Evolutionary conservation across 768 basidiomycete genomes (phyloP).

Genomic region (Coprinopsis marcescibilis): DNA sequence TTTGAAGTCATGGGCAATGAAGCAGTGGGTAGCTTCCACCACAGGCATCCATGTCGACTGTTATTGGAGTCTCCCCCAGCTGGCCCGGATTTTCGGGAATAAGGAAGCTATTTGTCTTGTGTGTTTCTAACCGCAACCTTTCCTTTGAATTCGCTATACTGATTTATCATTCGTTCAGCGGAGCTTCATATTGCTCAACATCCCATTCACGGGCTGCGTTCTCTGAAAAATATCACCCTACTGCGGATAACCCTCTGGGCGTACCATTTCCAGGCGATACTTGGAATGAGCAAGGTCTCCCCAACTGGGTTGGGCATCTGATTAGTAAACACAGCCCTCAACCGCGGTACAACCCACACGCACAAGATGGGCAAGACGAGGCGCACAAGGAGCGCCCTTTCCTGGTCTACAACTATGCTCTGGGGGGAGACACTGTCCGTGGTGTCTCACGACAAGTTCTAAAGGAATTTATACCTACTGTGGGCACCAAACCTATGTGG

Average conservation of each 20-base stretch:
- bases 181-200: conserved; percentile 55
- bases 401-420: conserved; percentile 54
- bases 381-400: conserved; percentile 29
- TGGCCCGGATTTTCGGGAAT: conserved; percentile 31
- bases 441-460: conserved; percentile 37
- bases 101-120: conserved; percentile 49
- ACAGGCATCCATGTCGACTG: no score
- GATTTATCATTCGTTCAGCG: conserved; percentile 29
- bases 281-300: conserved; percentile 37
- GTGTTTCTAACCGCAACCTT: conserved; percentile 16
- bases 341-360: conserved; percentile 28
- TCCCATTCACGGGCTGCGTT: conserved; percentile 15
- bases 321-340: conserved; percentile 35
- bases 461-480: conserved; percentile 30
- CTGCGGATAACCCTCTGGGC: conserved; percentile 40
- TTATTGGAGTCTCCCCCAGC: no score
- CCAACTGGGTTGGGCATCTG: conserved; percentile 62
- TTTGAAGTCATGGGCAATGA: no score
- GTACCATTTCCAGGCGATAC: conserved; percentile 44
- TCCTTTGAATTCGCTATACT: neutral
- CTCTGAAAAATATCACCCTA: conserved; percentile 24
- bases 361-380: conserved; percentile 20
- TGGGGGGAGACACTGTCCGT: conserved; percentile 42
- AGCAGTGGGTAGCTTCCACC: no score
- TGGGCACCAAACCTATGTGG: conserved; percentile 30